These are phyloP conservation scores for Diophrys appendiculata DNA, from an alignment of 73 alveolate species.

Conservation along the genomic window DNA sequence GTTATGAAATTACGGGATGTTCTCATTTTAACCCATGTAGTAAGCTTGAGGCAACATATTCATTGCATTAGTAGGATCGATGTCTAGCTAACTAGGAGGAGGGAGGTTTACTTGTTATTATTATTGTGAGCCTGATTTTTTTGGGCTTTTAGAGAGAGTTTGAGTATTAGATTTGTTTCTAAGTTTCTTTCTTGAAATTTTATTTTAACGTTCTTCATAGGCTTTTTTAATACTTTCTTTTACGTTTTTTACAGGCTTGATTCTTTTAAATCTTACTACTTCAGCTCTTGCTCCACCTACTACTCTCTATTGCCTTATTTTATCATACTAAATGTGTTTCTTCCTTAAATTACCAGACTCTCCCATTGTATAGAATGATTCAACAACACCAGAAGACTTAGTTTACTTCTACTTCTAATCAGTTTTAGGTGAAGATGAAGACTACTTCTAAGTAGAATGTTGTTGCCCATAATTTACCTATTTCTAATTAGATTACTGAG, in stretches of 20 bases:
- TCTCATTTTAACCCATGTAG: no score
- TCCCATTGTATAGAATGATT: neutral
- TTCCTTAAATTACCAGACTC: neutral
- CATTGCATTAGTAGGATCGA: no score
- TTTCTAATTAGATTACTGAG: neutral
- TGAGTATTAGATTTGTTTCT: neutral
- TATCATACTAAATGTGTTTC: neutral
- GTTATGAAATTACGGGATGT: no score
- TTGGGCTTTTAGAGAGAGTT: no score
- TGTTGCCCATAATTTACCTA: neutral
- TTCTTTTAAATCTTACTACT: neutral
- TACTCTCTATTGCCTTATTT: neutral
- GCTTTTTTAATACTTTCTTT: neutral
- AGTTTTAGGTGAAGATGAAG: no score
- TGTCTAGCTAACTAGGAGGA: no score
- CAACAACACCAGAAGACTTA: neutral
- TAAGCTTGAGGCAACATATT: no score
- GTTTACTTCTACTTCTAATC: no score
- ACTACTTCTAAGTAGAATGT: neutral
- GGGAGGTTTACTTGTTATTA: no score
- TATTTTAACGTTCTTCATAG: neutral
- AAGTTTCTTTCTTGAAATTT: neutral
- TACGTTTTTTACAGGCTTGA: neutral
- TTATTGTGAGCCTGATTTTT: no score
- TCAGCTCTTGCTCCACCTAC: neutral